Percentiles rank a stretch among this genome's conserved stretches.
Evolutionary conservation across 345 rosid genomes (phyloP).

Genomic region (Gossypium raimondii): DNA sequence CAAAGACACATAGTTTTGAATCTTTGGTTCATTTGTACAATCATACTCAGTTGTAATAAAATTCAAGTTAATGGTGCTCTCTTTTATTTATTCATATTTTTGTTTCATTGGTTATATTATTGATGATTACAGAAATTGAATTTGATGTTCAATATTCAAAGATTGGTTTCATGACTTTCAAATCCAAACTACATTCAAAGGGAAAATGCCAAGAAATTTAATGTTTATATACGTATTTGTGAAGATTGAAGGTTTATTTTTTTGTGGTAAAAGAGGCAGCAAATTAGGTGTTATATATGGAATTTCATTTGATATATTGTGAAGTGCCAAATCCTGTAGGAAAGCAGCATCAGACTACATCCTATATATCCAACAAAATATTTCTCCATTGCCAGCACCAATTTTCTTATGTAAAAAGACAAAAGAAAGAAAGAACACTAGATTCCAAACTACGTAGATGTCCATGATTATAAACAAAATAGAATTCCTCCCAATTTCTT

Average conservation of each 20-base stretch:
- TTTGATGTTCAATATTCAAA: neutral
- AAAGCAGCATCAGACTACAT: no score
- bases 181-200: neutral
- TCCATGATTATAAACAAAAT: neutral
- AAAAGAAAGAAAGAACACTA: no score
- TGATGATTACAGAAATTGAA: neutral
- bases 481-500: neutral
- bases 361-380: no score
- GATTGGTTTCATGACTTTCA: neutral
- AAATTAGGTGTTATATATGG: no score
- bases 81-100: neutral
- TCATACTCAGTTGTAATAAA: neutral
- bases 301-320: no score
- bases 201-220: neutral
- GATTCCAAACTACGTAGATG: no score
- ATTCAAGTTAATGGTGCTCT: neutral
- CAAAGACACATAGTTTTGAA: no score
- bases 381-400: neutral
- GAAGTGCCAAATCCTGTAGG: no score
- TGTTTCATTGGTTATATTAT: neutral
- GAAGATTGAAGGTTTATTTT: neutral
- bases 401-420: no score
- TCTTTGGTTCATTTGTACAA: slow-evolving; percentile 5
- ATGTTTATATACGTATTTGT: no score
- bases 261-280: no score